phyloP scores from a whole-genome alignment of 768 basidiomycete genomes.

The Pholiota molesta region DNA sequence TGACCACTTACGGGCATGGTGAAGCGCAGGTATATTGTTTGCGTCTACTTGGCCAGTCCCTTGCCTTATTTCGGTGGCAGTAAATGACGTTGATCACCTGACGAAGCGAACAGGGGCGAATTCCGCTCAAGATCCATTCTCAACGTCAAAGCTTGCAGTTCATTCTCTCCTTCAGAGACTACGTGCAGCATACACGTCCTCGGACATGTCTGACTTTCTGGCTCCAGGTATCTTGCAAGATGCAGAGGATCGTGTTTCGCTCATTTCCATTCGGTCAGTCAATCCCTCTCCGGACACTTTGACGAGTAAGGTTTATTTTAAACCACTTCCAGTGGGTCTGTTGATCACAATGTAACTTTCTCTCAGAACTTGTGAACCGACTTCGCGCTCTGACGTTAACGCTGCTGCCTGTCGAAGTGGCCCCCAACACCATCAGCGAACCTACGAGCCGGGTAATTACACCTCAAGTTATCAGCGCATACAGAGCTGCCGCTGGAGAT shows the following conservation, averaged over 20 bases:
- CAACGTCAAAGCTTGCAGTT: no score
- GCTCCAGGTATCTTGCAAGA: constrained; percentile 25
- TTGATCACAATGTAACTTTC: background rate
- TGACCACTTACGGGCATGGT: constrained; percentile 56
- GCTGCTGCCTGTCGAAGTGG: constrained; percentile 83
- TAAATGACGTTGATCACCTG: constrained; percentile 33
- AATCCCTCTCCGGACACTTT: constrained; percentile 72
- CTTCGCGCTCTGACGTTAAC: constrained; percentile 74
- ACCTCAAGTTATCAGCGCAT: constrained; percentile 76
- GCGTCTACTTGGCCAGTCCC: constrained; percentile 29
- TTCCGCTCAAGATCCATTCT: background rate
- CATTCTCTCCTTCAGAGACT: constrained; percentile 1
- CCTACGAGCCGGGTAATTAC: constrained; percentile 87
- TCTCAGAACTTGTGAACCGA: constrained; percentile 77
- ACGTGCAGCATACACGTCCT: constrained; percentile 3
- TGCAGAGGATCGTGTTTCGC: constrained; percentile 45
- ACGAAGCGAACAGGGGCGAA: constrained; percentile 12
- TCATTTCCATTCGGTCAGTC: constrained; percentile 47
- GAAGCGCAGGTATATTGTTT: constrained; percentile 28
- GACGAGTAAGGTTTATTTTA: constrained; percentile 56
- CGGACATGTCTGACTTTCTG: constrained; percentile 35
- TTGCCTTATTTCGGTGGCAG: background rate
- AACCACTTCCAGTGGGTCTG: background rate
- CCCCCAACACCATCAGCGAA: constrained; percentile 62
- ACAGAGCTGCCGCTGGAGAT: constrained; percentile 82